Percentiles rank a stretch among this genome's conserved stretches.
phyloP scores from a whole-genome alignment of 2,329 filamentous ascomycete species.

The Talaromyces sp. region DNA sequence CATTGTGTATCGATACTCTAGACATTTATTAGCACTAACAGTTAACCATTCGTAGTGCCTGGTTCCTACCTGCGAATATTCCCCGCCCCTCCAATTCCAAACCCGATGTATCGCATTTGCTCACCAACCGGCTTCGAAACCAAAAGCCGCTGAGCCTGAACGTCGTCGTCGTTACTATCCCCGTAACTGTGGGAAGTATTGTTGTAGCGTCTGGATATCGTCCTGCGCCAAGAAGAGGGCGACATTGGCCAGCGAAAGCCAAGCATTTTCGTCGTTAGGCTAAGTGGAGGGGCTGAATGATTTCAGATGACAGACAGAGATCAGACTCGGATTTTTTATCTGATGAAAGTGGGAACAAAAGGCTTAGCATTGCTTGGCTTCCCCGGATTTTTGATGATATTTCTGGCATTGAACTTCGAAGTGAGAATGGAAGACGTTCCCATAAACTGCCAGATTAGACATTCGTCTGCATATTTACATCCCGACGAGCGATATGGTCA shows the following conservation, averaged over 20 bases:
- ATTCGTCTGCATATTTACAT: background rate
- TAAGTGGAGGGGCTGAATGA: background rate
- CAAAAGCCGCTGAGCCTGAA: background rate
- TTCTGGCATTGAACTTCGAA: too few relatives aligned
- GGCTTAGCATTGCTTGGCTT: slow-evolving; percentile 15
- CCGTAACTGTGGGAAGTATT: background rate
- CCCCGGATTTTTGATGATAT: slow-evolving; percentile 4
- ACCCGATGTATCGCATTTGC: slow-evolving; percentile 5
- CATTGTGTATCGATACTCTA: background rate
- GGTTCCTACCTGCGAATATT: slow-evolving; percentile 11
- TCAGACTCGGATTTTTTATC: background rate
- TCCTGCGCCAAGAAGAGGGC: slow-evolving; percentile 3
- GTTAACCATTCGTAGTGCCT: too few relatives aligned
- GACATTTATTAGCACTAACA: background rate
- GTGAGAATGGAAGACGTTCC: background rate
- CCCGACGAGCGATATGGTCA: background rate
- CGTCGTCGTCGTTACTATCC: background rate
- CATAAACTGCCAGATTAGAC: background rate
- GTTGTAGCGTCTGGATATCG: background rate
- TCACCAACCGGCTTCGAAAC: background rate
- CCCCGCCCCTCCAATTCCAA: slow-evolving; percentile 6
- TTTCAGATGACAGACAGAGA: background rate
- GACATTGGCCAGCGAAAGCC: slow-evolving; percentile 1
- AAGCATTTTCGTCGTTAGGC: slow-evolving; percentile 2
- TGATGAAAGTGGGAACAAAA: background rate